These are phyloP conservation scores for Inonotus obliquus DNA, from an alignment of 1,284 basidiomycete genomes.

Conservation along the genomic window DNA sequence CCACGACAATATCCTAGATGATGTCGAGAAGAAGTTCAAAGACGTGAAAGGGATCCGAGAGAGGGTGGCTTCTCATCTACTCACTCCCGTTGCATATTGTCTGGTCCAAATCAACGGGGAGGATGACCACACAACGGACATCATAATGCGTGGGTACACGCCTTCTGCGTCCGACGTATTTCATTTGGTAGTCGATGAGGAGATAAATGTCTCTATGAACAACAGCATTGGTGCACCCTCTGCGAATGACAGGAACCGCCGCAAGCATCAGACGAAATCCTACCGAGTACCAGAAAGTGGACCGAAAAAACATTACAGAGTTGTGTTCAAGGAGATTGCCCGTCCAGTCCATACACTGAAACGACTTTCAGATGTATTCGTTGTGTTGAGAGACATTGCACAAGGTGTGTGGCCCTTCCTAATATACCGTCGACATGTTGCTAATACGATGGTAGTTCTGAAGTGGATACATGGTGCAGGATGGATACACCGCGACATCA, in stretches of 20 bases:
- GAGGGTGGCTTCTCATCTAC: not conserved
- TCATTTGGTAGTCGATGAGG: not conserved
- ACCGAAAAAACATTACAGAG: not conserved
- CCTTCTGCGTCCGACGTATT: not conserved
- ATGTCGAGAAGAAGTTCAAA: not conserved
- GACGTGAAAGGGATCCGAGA: not conserved
- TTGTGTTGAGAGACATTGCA: not conserved
- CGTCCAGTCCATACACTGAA: not conserved
- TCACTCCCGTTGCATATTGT: not conserved
- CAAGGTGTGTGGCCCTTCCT: not conserved
- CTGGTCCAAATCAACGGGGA: not conserved
- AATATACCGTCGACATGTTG: not conserved
- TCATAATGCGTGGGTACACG: not conserved
- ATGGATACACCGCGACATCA: constrained; percentile 8
- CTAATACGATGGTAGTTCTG: not conserved
- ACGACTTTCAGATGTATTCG: not conserved
- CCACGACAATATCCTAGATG: not conserved
- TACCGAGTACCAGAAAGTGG: no score
- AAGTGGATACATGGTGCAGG: not conserved
- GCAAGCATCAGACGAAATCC: no score
- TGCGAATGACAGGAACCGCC: not conserved
- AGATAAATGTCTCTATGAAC: not conserved
- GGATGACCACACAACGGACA: not conserved
- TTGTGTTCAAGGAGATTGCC: not conserved
- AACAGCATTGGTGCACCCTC: not conserved